A percentile compares a stretch with the other conserved stretches of the same genome.
These are phyloP conservation scores for Extremus antarcticus DNA, from an alignment of 495 filamentous ascomycete species.

Conservation along the genomic window DNA sequence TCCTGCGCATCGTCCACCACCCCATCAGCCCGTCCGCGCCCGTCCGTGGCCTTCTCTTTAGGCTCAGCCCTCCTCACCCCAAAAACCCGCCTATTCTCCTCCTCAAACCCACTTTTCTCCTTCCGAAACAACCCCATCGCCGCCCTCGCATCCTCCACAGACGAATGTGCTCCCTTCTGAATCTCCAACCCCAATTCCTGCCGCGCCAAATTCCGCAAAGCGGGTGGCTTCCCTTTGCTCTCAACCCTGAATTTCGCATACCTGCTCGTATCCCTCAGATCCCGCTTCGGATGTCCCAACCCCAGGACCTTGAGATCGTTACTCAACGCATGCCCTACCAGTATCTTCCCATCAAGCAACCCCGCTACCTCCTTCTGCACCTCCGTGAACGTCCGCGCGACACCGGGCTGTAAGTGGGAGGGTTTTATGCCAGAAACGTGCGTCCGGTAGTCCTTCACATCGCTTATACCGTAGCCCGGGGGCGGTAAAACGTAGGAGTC, in stretches of 20 bases:
- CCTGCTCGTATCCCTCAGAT: conserved; percentile 76
- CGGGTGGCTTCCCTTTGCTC: conserved; percentile 66
- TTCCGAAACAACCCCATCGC: conserved; percentile 77
- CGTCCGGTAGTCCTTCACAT: conserved; percentile 72
- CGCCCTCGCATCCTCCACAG: conserved; percentile 79
- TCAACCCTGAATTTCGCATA: conserved; percentile 62
- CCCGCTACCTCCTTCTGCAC: conserved; percentile 62
- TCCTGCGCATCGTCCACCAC: conserved; percentile 24
- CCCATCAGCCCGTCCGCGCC: conserved; percentile 24
- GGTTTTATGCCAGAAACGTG: conserved; percentile 68
- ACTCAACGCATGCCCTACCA: conserved; percentile 83
- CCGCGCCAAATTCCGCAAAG: conserved; percentile 60
- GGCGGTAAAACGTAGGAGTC: conserved; percentile 79
- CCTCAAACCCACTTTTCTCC: conserved; percentile 73
- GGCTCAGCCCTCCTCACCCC: conserved; percentile 16
- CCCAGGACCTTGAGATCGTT: conserved; percentile 73
- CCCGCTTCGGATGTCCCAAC: conserved; percentile 60
- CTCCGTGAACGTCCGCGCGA: conserved; percentile 58
- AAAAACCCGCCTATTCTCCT: conserved; percentile 50
- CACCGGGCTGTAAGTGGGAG: conserved; percentile 44
- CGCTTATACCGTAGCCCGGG: conserved; percentile 48
- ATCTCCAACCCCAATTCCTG: conserved; percentile 76
- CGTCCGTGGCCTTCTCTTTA: conserved; percentile 28
- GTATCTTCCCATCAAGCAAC: conserved; percentile 60
- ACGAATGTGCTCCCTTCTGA: conserved; percentile 61